Evolutionary conservation across 257 asterid genomes (phyloP).

Genomic region (Solanum etuberosum): DNA sequence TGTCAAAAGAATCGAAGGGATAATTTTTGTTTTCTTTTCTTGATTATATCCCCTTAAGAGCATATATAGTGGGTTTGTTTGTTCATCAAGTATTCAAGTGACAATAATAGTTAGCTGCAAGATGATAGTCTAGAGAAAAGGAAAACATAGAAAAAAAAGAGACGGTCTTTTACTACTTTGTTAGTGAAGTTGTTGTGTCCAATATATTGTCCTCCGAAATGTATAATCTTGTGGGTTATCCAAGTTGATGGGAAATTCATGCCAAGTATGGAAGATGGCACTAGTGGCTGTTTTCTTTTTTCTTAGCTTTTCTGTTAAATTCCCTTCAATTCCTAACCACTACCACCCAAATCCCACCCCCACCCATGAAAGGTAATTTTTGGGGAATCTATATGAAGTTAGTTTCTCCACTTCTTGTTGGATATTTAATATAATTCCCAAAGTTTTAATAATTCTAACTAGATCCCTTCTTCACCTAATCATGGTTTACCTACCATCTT

Average conservation of each 20-base stretch:
- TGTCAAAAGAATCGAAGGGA: neutral
- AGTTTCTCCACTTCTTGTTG: neutral
- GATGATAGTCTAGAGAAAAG: neutral
- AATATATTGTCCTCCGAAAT: neutral
- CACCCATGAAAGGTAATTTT: neutral
- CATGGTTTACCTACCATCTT: neutral
- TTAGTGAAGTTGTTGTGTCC: neutral
- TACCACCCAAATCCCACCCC: neutral
- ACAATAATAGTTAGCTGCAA: conserved; percentile 1
- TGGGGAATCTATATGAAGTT: neutral
- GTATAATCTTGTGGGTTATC: neutral
- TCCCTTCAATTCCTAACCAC: neutral
- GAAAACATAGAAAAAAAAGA: neutral
- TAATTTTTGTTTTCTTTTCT: neutral
- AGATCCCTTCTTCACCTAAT: neutral
- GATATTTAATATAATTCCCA: neutral
- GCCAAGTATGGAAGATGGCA: neutral
- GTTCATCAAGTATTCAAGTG: neutral
- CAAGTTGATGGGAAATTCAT: neutral
- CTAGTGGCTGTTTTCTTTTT: neutral
- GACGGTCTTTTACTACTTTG: neutral
- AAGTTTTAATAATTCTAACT: neutral
- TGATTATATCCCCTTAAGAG: neutral
- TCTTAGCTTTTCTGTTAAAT: neutral
- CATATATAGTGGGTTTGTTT: conserved; percentile 7